Percentiles rank a stretch among this genome's conserved stretches.
These are phyloP conservation scores for Fraxinus xanthoxyloides DNA, from an alignment of 305 asterid genomes.

Conservation along the genomic window DNA sequence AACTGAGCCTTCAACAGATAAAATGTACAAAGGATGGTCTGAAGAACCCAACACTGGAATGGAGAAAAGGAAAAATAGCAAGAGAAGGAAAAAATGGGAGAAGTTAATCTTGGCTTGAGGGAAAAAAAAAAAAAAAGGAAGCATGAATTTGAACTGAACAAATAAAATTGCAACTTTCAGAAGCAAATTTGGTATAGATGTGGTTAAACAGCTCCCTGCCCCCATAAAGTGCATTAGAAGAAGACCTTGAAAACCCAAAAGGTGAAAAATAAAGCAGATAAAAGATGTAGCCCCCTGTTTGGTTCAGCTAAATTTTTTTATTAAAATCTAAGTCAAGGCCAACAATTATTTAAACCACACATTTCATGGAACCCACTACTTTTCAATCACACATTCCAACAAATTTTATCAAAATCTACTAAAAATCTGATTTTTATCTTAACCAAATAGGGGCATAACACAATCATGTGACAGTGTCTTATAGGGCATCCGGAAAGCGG, in stretches of 20 bases:
- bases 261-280: background rate
- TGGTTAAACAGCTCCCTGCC: background rate
- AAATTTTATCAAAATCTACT: background rate
- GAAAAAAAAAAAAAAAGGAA: conserved; percentile 12
- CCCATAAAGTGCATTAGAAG: background rate
- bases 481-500: background rate
- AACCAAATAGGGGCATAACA: background rate
- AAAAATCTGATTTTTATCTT: background rate
- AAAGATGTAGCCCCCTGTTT: background rate
- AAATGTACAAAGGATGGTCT: conserved; percentile 70
- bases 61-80: conserved; percentile 24
- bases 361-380: background rate
- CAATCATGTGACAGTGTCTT: background rate
- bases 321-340: background rate
- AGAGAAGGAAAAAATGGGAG: conserved; percentile 3
- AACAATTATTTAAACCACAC: background rate
- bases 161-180: background rate
- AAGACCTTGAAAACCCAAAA: background rate
- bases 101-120: background rate
- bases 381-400: background rate
- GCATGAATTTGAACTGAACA: conserved; percentile 7
- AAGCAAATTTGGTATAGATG: background rate
- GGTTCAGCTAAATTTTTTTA: background rate
- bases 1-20: conserved; percentile 74
- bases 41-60: conserved; percentile 77